Base-by-base conservation (phyloP, 305 asterid species). In the Fraxinus platypoda region DNA sequence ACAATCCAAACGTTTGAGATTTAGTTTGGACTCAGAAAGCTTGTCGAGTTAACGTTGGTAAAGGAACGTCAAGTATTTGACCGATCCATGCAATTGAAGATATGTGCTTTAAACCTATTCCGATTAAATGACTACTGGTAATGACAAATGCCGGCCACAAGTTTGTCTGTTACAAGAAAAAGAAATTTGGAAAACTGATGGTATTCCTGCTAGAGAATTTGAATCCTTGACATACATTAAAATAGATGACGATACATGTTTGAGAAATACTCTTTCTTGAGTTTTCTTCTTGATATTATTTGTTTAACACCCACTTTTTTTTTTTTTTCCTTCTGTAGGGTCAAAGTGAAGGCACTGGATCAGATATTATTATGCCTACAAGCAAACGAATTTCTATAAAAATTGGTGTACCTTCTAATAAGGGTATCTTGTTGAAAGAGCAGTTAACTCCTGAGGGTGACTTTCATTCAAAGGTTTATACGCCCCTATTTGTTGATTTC, bases 401-500 rank as follows among this genome's bases (percentile, higher is more conserved):
- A 74, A 34, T 85, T 15, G 80, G 70, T n/a, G 25, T 74, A 7
- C 59, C 83, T 2, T 35, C 76, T 73, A 49, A n/a, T 15, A 81
- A 72, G 77, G 83, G 78, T 84, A 25, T 35, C 72, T 80, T 35
- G 77, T 71, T 79, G 84, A 89, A 81, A 12, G 92, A 88, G 78
- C 89, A 84, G 57, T 83, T 78, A 17, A 64, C 15, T 74, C 17
- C 35, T n/a, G 89, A 70, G 74, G 90, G 85, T 80, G 90, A 87
- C 54, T 86, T 83, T 37, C 82, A 86, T 81, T 91, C 89, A 12
- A 90, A 90, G 91, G 93, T 90, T 68, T 70, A 30, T 46, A 38
- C 19, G 35, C 82, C 72, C 15, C 82, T 34, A 66, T 8, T 75
- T 59, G 12, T 71, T 19, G 23, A 81, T 78, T 66, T 78, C 35